A percentile compares a stretch with the other conserved stretches of the same genome.
phyloP scores from a whole-genome alignment of 176 grass and related monocot species.

The Eragrostis curvula region DNA sequence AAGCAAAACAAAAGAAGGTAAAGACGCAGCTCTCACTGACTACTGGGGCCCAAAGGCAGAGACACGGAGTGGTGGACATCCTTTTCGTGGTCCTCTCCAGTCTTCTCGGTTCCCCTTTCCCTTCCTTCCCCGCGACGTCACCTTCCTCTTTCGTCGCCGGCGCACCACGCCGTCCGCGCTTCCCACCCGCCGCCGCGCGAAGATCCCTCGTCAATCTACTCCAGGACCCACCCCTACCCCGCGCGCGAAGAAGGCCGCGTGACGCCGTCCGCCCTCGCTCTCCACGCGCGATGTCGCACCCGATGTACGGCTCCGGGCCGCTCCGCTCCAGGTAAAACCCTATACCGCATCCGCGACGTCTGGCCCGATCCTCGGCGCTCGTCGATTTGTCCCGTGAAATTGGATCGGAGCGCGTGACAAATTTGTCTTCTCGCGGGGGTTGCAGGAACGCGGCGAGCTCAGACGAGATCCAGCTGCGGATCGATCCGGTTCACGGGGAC shows the following conservation, averaged over 20 bases:
- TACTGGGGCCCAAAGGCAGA: background rate
- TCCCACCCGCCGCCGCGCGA: background rate
- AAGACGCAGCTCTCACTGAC: background rate
- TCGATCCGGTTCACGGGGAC: conserved; percentile 67
- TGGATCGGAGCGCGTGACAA: background rate
- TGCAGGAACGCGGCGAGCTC: conserved; percentile 55
- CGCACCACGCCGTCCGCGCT: background rate
- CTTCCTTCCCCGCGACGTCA: background rate
- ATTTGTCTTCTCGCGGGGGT: background rate
- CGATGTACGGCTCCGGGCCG: conserved; percentile 61
- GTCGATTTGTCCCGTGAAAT: background rate
- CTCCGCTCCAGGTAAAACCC: conserved; percentile 70
- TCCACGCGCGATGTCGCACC: conserved; percentile 54
- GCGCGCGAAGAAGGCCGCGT: background rate
- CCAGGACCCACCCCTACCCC: background rate
- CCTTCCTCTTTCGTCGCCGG: background rate
- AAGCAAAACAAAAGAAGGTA: no score
- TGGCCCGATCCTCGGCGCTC: background rate
- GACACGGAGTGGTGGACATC: background rate
- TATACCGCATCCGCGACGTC: background rate
- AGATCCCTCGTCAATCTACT: background rate
- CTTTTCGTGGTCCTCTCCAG: background rate
- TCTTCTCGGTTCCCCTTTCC: background rate
- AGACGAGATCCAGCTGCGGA: conserved; percentile 82
- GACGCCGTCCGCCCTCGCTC: background rate